These are phyloP conservation scores for Wallacemonas rigidus DNA, from an alignment of 208 protist genomes.

Conservation along the genomic window DNA sequence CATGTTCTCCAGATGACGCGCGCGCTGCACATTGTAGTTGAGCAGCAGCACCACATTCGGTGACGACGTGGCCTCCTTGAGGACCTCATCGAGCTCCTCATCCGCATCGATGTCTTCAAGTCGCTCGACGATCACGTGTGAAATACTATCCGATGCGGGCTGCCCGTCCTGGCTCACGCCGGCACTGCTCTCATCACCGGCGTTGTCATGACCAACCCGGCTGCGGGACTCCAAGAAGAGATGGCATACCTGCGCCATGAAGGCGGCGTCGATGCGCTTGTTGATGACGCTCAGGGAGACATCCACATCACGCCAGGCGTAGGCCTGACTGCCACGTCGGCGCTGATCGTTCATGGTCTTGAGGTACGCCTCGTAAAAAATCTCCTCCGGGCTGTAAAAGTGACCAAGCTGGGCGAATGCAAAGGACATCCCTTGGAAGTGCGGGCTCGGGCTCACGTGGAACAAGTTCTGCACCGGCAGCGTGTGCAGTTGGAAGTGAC, in stretches of 20 bases:
- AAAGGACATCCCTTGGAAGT: conserved; percentile 86
- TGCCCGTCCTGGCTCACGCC: conserved; percentile 8
- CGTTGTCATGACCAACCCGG: background rate
- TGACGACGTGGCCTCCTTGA: conserved; percentile 59
- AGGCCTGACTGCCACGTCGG: conserved; percentile 82
- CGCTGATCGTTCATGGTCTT: conserved; percentile 87
- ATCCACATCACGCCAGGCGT: conserved; percentile 88
- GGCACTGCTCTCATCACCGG: background rate
- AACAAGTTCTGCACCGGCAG: conserved; percentile 85
- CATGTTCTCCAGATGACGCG: conserved; percentile 54
- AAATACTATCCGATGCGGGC: background rate
- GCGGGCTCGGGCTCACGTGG: conserved; percentile 81
- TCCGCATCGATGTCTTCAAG: conserved; percentile 76
- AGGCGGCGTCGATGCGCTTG: conserved; percentile 76
- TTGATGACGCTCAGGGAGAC: conserved; percentile 89
- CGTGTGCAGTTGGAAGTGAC: conserved; percentile 57
- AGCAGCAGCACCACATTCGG: conserved; percentile 70
- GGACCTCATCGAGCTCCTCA: conserved; percentile 67
- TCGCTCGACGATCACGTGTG: conserved; percentile 59
- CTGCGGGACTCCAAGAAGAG: conserved; percentile 82
- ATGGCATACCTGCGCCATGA: conserved; percentile 77
- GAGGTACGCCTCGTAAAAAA: conserved; percentile 91
- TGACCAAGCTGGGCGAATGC: conserved; percentile 80
- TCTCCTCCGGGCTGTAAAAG: conserved; percentile 89
- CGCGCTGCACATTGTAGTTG: conserved; percentile 80